These are phyloP conservation scores for Coemansia aciculifera DNA, from an alignment of 192 early-diverging fungal species.

Conservation along the genomic window DNA sequence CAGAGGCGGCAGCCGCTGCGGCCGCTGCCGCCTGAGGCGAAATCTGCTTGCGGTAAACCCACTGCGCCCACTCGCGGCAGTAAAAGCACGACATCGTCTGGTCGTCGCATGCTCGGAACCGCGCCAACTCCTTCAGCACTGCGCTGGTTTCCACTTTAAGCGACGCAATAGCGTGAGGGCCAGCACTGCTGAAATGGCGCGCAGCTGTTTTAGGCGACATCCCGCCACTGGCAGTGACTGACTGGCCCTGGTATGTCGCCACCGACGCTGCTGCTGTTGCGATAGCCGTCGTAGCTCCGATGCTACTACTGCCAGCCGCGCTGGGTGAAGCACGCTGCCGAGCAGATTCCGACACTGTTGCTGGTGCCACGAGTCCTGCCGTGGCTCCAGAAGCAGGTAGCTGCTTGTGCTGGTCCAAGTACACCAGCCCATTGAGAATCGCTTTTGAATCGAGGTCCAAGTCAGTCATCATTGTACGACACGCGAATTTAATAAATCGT, in stretches of 20 bases:
- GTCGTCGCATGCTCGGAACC: constrained; percentile 72
- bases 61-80: constrained; percentile 80
- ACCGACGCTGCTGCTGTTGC: neutral
- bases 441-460: constrained; percentile 55
- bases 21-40: constrained; percentile 22
- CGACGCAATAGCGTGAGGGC: constrained; percentile 51
- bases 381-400: constrained; percentile 11
- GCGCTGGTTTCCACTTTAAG: constrained; percentile 65
- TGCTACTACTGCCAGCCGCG: constrained; percentile 12
- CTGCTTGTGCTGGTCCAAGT: constrained; percentile 47
- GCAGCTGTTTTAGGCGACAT: constrained; percentile 26
- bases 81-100: constrained; percentile 69
- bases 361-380: neutral
- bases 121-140: constrained; percentile 67
- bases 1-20: neutral
- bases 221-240: neutral
- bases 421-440: constrained; percentile 52
- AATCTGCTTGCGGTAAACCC: constrained; percentile 70
- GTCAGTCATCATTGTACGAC: constrained; percentile 46
- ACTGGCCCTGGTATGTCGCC: neutral
- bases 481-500: neutral
- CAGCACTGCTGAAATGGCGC: constrained; percentile 23
- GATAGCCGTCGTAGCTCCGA: neutral
- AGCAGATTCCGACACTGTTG: neutral
- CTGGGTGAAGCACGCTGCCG: constrained; percentile 10